Conservation (phyloP, 345 rosid genomes). For the Salix viminalis region DNA sequence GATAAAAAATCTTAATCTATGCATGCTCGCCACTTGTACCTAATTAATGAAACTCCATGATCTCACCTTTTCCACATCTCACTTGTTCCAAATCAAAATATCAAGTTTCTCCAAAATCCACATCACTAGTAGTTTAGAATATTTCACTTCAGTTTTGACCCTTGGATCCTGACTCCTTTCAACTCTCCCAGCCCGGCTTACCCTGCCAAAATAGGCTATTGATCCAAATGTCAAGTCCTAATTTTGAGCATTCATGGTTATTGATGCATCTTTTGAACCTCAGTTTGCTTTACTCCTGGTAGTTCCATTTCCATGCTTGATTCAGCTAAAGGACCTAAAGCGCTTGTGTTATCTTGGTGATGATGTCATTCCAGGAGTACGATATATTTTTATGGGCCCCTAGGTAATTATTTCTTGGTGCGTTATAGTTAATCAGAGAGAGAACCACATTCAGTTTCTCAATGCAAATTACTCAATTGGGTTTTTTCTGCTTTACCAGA, state of each 20-base stretch:
- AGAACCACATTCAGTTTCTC: background rate
- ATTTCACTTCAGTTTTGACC: background rate
- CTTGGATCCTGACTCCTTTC: background rate
- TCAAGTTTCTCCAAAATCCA: too few species aligned
- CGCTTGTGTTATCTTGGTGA: too few species aligned
- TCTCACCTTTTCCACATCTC: background rate
- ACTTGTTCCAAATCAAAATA: background rate
- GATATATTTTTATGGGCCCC: too few species aligned
- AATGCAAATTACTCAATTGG: background rate
- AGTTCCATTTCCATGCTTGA: too few species aligned
- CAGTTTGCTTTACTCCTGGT: background rate
- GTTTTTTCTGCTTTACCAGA: conserved; percentile 34
- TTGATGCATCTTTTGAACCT: background rate
- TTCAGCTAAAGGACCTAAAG: too few species aligned
- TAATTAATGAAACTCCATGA: background rate
- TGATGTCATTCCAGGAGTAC: too few species aligned
- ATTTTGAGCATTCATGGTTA: background rate
- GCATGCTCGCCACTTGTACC: conserved; percentile 4
- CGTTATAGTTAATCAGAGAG: background rate
- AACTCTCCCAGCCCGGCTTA: background rate
- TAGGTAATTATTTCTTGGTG: conserved; percentile 40
- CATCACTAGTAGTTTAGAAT: background rate
- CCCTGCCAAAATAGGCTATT: background rate
- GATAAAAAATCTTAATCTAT: background rate
- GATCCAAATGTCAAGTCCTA: background rate